These are phyloP conservation scores for Aspergillus carbonarius DNA, from an alignment of 2,329 filamentous ascomycete species.

Conservation along the genomic window DNA sequence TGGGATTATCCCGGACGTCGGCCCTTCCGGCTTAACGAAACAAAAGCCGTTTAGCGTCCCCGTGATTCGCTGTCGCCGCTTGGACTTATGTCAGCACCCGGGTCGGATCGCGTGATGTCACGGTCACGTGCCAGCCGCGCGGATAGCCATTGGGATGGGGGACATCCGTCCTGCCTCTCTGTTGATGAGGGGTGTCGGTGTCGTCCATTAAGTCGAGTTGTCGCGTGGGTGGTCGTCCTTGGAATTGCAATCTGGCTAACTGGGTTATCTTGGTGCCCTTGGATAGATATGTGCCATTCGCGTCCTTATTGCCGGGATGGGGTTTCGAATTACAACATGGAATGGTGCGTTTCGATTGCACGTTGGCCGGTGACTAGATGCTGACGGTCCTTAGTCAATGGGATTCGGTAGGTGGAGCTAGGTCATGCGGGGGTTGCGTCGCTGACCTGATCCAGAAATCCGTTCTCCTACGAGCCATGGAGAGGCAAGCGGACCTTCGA, in stretches of 20 bases:
- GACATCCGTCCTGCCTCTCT: not conserved
- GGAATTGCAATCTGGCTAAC: not conserved
- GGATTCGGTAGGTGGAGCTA: constrained; percentile 61
- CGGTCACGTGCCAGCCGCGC: constrained; percentile 6
- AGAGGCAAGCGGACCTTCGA: constrained; percentile 67
- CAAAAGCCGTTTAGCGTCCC: constrained; percentile 27
- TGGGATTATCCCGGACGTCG: constrained; percentile 27
- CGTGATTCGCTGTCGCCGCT: constrained; percentile 28
- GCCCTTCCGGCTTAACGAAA: constrained; percentile 23
- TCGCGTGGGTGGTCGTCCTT: not conserved
- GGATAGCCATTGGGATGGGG: not conserved
- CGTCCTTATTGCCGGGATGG: constrained; percentile 53
- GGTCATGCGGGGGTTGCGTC: not conserved
- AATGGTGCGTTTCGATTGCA: constrained; percentile 60
- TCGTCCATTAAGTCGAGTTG: not conserved
- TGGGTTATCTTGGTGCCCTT: not conserved
- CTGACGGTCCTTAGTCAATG: constrained; percentile 62
- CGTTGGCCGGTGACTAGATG: not conserved
- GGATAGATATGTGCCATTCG: constrained; percentile 16
- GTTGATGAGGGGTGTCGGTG: not conserved
- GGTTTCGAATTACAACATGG: constrained; percentile 80
- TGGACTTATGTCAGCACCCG: constrained; percentile 18
- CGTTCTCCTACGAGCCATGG: constrained; percentile 84
- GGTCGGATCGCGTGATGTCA: constrained; percentile 27
- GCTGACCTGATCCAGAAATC: constrained; percentile 58